Percentiles rank a stretch among this genome's conserved stretches.
Evolutionary conservation across 345 rosid species (phyloP).

Genomic region (Luvunga scandens): DNA sequence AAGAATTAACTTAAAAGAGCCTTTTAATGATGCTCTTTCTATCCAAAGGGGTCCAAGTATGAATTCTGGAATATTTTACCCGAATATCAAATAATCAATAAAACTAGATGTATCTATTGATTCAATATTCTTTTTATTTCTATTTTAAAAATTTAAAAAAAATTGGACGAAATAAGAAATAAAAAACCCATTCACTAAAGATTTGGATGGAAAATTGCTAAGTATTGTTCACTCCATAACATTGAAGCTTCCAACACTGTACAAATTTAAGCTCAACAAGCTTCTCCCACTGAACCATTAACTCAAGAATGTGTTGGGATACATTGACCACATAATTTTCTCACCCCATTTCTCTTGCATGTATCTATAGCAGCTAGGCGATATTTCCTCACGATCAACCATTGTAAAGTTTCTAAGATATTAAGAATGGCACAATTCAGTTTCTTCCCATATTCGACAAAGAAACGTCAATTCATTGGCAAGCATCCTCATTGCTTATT

Average conservation of each 20-base stretch:
- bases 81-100: too few relatives aligned
- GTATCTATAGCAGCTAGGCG: not conserved
- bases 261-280: not conserved
- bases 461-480: not conserved
- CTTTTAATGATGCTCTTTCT: too few relatives aligned
- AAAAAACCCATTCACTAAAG: too few relatives aligned
- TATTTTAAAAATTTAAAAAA: too few relatives aligned
- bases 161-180: too few relatives aligned
- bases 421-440: not conserved
- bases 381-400: not conserved
- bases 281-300: not conserved
- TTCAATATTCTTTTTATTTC: too few relatives aligned
- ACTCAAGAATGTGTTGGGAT: not conserved
- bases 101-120: too few relatives aligned
- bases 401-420: not conserved
- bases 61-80: too few relatives aligned
- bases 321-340: not conserved
- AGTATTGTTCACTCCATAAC: not conserved
- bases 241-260: not conserved
- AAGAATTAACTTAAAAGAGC: too few relatives aligned
- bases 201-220: too few relatives aligned
- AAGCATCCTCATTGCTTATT: not conserved
- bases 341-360: not conserved
- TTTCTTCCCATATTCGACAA: not conserved
- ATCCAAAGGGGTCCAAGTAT: too few relatives aligned